Base-by-base conservation (phyloP, 2,329 filamentous ascomycete species). In the Gyromitra esculenta region DNA sequence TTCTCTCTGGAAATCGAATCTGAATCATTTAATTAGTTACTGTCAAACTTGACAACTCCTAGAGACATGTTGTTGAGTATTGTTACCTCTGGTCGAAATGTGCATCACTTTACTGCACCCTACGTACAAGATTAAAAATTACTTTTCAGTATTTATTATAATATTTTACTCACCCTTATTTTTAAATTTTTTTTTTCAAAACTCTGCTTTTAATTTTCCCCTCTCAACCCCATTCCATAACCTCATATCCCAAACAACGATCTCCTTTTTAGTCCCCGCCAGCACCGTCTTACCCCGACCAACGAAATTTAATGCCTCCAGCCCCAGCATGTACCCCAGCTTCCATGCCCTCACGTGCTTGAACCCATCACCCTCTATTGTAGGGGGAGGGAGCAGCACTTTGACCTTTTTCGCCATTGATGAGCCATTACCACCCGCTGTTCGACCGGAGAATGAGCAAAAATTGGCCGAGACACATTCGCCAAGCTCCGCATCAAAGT, bases 231-330 rank as follows among this genome's bases (percentile, higher is more conserved):
- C 69, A 50, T 64, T 64, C 69, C 69, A 73, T 31, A 73, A 25
- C 57, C 79, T 74, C 63, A 80, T 67, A 37, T 80, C 79, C 37
- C 79, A 80, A 5, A 76, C 76, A 56, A 76, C 75, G 8, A 80
- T 75, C 18, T 75, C 77, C 59, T 79, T 79, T 37, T 73, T 75
- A n/a, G 78, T 79, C 48, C 75, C 78, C 1, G 78, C 78, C 35
- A 79, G 63, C 18, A 79, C 77, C 21, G 77, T 78, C 35, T 73
- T 77, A 1, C 79, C 78, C 48, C 78, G 67, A 13, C 76, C 78
- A 13, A 80, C 77, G 39, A 80, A 80, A 39, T 78, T 78, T 25
- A 80, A 35, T n/a, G 73, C 78, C 62, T 78, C 75, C 37, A 80
- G 56, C 3, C 77, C 73, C 7, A 78, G 79, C 56, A 80, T 60